Evolutionary conservation across 1,284 basidiomycete genomes (phyloP).

Genomic region (Tilletiaria anomala): DNA sequence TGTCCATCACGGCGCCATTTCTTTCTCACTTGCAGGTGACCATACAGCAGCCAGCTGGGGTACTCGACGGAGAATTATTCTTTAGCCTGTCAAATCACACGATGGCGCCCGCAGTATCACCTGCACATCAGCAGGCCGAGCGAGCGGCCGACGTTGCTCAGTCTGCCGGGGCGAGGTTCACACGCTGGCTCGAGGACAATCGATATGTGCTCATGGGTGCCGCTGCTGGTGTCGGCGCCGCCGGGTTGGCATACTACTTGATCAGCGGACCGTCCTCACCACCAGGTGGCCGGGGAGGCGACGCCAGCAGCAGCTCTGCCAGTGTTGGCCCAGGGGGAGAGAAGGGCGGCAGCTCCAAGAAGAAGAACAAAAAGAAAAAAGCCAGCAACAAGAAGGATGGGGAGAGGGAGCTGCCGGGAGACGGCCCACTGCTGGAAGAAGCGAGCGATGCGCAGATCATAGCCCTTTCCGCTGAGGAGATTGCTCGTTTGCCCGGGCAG

Average conservation of each 20-base stretch:
- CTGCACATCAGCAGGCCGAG: background rate
- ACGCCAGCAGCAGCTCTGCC: constrained; percentile 8
- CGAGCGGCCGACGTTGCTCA: constrained; percentile 1
- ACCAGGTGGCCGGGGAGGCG: background rate
- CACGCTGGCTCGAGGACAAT: constrained; percentile 32
- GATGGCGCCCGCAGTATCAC: constrained; percentile 2
- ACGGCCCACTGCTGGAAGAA: constrained; percentile 33
- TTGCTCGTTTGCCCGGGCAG: constrained; percentile 42
- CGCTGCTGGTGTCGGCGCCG: constrained; percentile 20
- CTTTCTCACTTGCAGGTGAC: too few species aligned
- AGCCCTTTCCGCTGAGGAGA: constrained; percentile 21
- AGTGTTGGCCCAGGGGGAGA: constrained; percentile 13
- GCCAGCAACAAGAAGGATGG: constrained; percentile 2
- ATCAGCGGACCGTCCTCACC: constrained; percentile 2
- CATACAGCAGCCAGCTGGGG: too few species aligned
- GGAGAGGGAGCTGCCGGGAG: constrained; percentile 6
- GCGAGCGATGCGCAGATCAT: constrained; percentile 27
- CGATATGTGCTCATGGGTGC: constrained; percentile 25
- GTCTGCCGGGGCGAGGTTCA: constrained; percentile 1
- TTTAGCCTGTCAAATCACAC: background rate
- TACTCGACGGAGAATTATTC: background rate
- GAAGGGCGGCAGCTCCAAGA: constrained; percentile 29
- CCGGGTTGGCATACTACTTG: constrained; percentile 26
- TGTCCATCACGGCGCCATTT: too few species aligned
- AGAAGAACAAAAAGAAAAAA: constrained; percentile 24